Conservation (phyloP, 2,329 filamentous ascomycete genomes). For the Coniochaeta sp. region DNA sequence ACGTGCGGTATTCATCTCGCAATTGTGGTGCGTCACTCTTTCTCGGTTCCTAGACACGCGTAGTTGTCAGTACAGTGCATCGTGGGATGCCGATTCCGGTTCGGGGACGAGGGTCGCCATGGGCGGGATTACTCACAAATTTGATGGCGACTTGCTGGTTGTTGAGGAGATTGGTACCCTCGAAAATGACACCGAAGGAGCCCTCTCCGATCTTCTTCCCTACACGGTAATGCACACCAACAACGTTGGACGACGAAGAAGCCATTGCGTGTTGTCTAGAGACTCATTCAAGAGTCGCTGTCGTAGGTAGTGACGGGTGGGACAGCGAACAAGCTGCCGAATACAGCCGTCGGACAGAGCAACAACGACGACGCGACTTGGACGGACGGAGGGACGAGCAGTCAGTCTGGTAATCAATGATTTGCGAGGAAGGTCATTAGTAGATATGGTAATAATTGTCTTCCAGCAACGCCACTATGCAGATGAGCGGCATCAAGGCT, state of each 20-base stretch:
- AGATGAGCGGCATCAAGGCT: background rate
- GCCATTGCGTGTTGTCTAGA: constrained; percentile 50
- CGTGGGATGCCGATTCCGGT: constrained; percentile 1
- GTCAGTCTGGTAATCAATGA: background rate
- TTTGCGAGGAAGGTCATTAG: background rate
- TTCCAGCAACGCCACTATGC: background rate
- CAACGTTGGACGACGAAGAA: constrained; percentile 89
- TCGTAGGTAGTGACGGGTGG: background rate
- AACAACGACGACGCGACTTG: background rate
- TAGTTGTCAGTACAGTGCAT: constrained; percentile 8
- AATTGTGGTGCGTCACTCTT: constrained; percentile 98
- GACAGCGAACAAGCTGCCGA: background rate
- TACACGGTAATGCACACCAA: constrained; percentile 96
- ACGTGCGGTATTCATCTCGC: constrained; percentile 96
- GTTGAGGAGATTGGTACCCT: constrained; percentile 96
- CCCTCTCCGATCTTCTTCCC: constrained; percentile 99
- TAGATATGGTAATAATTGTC: background rate
- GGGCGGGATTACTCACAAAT: constrained; percentile 60
- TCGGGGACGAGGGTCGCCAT: background rate
- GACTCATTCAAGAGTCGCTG: background rate
- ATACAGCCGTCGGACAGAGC: background rate
- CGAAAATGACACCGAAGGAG: constrained; percentile 97
- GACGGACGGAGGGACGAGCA: background rate
- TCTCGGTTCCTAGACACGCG: constrained; percentile 67
- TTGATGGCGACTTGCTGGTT: constrained; percentile 99